Evolutionary conservation across 495 filamentous ascomycete species (phyloP).

Genomic region (Aspergillus carlsbadensis): DNA sequence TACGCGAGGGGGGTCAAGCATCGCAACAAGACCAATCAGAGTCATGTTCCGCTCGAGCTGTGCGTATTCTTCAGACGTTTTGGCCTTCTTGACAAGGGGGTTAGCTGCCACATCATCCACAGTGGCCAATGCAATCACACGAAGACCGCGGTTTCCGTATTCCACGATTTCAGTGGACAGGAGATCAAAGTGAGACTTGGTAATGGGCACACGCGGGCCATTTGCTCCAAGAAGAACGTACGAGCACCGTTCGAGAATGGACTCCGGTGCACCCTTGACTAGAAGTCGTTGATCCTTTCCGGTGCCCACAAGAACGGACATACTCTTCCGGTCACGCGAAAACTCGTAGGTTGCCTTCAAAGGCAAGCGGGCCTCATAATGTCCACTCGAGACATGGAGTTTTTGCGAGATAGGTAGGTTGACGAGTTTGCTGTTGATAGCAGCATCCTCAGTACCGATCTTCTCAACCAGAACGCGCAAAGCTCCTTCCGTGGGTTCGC

Average conservation of each 20-base stretch:
- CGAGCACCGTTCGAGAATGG: conserved; percentile 87
- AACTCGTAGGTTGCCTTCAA: conserved; percentile 92
- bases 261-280: conserved; percentile 96
- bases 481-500: conserved; percentile 95
- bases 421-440: conserved; percentile 54
- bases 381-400: conserved; percentile 75
- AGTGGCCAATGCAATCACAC: conserved; percentile 90
- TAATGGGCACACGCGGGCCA: conserved; percentile 70
- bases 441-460: conserved; percentile 68
- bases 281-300: conserved; percentile 72
- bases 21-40: conserved; percentile 87
- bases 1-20: conserved; percentile 96
- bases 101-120: conserved; percentile 70
- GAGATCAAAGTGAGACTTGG: conserved; percentile 62
- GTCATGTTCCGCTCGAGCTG: conserved; percentile 92
- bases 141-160: conserved; percentile 88
- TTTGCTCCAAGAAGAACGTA: conserved; percentile 70
- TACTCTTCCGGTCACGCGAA: conserved; percentile 96
- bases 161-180: conserved; percentile 77
- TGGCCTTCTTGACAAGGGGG: conserved; percentile 68
- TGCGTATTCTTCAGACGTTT: conserved; percentile 78
- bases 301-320: conserved; percentile 87
- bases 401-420: conserved; percentile 52
- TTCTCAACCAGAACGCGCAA: conserved; percentile 91
- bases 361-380: conserved; percentile 74